Evolutionary conservation across 192 early-diverging fungal species (phyloP).

Genomic region (Lobosporangium transversale): DNA sequence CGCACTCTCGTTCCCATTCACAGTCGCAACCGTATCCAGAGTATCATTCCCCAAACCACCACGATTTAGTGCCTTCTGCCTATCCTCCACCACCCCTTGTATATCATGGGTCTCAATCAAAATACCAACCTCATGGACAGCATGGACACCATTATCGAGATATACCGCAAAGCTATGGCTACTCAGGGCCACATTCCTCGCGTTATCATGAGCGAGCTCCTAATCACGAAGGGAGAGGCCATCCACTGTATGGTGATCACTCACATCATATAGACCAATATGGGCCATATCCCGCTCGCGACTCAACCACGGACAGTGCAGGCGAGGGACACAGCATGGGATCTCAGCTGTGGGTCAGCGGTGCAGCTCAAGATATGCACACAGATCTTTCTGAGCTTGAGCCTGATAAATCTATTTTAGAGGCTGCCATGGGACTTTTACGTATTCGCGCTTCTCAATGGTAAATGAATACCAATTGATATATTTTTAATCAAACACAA

Average conservation of each 20-base stretch:
- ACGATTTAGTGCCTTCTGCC: not conserved
- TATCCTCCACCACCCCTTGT: slow-evolving; percentile 12
- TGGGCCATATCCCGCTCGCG: not conserved
- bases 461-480: slow-evolving; percentile 4
- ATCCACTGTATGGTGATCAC: slow-evolving; percentile 1
- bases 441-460: slow-evolving; percentile 30
- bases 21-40: slow-evolving; percentile 22
- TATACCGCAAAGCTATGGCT: slow-evolving; percentile 1
- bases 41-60: slow-evolving; percentile 2
- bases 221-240: not conserved
- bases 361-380: slow-evolving; percentile 1
- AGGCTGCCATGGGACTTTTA: slow-evolving; percentile 38
- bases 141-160: slow-evolving; percentile 22
- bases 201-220: slow-evolving; percentile 9
- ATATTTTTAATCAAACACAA: no score
- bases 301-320: not conserved
- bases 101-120: slow-evolving; percentile 15
- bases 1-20: slow-evolving; percentile 27
- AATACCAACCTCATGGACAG: slow-evolving; percentile 3
- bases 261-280: not conserved
- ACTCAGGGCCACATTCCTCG: slow-evolving; percentile 1
- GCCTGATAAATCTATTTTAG: slow-evolving; percentile 41
- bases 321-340: slow-evolving; percentile 3
- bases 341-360: slow-evolving; percentile 5
- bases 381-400: slow-evolving; percentile 8